phyloP scores from a whole-genome alignment of 176 grass and related monocot species.

The Zea luxurians region DNA sequence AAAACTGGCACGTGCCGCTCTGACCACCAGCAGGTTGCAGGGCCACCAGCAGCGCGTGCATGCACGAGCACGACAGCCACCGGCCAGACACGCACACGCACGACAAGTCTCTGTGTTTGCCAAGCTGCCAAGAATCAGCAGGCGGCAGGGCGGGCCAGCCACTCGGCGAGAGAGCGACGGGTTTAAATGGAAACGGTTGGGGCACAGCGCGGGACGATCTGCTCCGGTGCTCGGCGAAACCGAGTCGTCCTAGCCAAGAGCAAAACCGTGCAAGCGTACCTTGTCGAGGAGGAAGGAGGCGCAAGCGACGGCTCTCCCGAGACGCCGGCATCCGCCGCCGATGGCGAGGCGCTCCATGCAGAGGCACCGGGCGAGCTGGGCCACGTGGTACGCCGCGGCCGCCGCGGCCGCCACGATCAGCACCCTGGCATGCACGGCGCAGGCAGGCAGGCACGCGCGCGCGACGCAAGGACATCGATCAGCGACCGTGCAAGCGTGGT shows the following conservation, averaged over 20 bases:
- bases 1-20: no score
- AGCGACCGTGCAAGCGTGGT: no score
- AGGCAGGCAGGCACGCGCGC: not conserved
- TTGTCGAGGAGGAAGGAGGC: slow-evolving; percentile 67
- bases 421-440: slow-evolving; percentile 19
- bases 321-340: not conserved
- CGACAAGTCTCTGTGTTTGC: not conserved
- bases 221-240: not conserved
- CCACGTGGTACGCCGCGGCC: slow-evolving; percentile 63
- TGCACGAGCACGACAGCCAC: not conserved
- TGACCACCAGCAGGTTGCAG: no score
- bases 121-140: not conserved
- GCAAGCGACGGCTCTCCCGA: slow-evolving; percentile 38
- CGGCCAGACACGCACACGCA: not conserved
- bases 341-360: not conserved
- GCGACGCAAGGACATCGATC: not conserved
- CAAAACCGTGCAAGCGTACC: slow-evolving; percentile 38
- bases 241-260: not conserved
- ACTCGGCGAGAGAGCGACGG: not conserved
- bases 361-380: slow-evolving; percentile 54
- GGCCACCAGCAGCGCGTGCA: no score
- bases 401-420: slow-evolving; percentile 42
- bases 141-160: not conserved
- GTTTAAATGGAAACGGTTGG: slow-evolving; percentile 39
- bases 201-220: not conserved